These are phyloP conservation scores for Yamadazyma spencermartinsiae DNA, from an alignment of 1,139 yeast genomes.

Conservation along the genomic window DNA sequence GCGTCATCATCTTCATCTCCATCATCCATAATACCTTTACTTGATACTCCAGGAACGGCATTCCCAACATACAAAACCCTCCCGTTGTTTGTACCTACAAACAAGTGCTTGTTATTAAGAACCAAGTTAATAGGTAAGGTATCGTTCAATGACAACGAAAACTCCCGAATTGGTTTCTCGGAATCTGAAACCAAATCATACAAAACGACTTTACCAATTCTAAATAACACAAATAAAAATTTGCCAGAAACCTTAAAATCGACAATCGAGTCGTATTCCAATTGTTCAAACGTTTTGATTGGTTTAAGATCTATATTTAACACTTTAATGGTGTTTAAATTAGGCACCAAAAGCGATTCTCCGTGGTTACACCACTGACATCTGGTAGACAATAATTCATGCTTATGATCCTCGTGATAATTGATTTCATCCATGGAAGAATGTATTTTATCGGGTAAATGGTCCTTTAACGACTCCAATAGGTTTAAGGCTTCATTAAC, in stretches of 20 bases:
- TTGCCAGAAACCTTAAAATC: slow-evolving; percentile 14
- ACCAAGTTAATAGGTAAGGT: slow-evolving; percentile 20
- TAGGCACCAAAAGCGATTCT: slow-evolving; percentile 50
- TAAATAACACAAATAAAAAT: slow-evolving; percentile 16
- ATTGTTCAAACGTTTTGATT: slow-evolving; percentile 8
- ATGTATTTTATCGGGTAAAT: slow-evolving; percentile 35
- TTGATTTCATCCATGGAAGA: slow-evolving; percentile 40
- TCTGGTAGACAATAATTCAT: slow-evolving; percentile 37
- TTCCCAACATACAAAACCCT: slow-evolving; percentile 41
- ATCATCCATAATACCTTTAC: slow-evolving; percentile 1
- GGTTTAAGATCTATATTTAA: slow-evolving; percentile 36
- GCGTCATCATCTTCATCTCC: slow-evolving; percentile 25
- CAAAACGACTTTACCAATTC: slow-evolving; percentile 11
- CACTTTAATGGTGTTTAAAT: slow-evolving; percentile 30
- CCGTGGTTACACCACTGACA: slow-evolving; percentile 51
- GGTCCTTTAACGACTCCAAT: slow-evolving; percentile 42
- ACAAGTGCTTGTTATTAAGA: slow-evolving; percentile 28
- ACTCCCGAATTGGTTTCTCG: slow-evolving; percentile 9
- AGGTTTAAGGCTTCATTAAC: slow-evolving; percentile 41
- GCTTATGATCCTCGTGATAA: slow-evolving; percentile 36
- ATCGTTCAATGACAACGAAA: slow-evolving; percentile 8
- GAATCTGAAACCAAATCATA: slow-evolving; percentile 12
- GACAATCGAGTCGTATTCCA: slow-evolving; percentile 9
- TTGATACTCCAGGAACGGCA: slow-evolving; percentile 20
- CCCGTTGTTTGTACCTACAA: slow-evolving; percentile 59